Percentiles rank a stretch among this genome's conserved stretches.
Conservation (phyloP, 257 asterid species). For the Euphrasia confusa region DNA sequence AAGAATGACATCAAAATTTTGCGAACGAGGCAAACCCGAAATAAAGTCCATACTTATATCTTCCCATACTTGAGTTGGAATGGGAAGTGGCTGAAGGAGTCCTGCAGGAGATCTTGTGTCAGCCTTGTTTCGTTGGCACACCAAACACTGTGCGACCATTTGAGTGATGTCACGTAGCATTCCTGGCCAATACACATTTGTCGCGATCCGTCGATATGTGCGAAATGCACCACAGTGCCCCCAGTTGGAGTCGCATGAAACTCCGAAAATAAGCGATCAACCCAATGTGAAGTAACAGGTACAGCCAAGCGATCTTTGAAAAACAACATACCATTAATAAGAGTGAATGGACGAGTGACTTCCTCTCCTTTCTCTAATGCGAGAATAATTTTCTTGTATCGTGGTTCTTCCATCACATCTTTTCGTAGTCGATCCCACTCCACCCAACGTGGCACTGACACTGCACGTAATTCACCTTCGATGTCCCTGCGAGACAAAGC, state of each 20-base stretch:
- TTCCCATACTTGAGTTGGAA: neutral
- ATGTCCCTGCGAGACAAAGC: constrained; percentile 2
- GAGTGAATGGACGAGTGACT: too few relatives aligned
- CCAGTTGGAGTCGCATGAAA: neutral
- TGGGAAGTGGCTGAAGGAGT: neutral
- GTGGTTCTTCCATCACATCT: neutral
- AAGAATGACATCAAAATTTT: neutral
- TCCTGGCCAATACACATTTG: too few relatives aligned
- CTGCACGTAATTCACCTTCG: too few relatives aligned
- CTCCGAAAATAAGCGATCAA: neutral
- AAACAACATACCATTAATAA: neutral
- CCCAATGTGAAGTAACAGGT: neutral
- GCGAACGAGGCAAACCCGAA: neutral
- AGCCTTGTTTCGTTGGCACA: too few relatives aligned
- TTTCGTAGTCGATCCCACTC: neutral
- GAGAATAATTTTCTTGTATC: neutral
- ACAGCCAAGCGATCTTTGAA: neutral
- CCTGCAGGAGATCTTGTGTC: neutral
- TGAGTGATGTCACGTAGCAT: too few relatives aligned
- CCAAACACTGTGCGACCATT: too few relatives aligned
- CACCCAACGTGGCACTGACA: neutral
- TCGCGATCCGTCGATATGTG: neutral
- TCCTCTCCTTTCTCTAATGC: too few relatives aligned
- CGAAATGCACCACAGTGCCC: neutral
- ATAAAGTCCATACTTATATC: neutral